Evolutionary conservation across 2,329 filamentous ascomycete species (phyloP).

Genomic region (Aspergillus transmontanensis): DNA sequence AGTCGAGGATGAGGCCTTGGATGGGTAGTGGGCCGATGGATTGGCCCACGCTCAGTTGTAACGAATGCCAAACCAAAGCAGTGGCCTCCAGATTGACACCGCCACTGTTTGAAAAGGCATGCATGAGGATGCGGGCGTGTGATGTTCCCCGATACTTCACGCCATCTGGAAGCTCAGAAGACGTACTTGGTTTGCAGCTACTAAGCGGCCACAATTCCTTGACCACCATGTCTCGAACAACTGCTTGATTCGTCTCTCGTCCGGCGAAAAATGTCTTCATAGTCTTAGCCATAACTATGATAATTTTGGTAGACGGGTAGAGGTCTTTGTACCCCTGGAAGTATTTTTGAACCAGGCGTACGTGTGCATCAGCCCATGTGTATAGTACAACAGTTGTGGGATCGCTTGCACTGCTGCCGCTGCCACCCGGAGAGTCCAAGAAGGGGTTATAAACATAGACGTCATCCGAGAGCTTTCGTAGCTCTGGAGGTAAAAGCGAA

Average conservation of each 20-base stretch:
- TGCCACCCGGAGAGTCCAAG: neutral
- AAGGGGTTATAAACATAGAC: conserved; percentile 5
- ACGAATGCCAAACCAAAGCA: neutral
- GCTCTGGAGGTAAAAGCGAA: neutral
- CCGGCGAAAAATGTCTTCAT: conserved; percentile 1
- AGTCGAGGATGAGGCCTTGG: conserved; percentile 7
- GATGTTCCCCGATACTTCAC: neutral
- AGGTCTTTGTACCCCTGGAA: neutral
- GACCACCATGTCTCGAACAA: neutral
- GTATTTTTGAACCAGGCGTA: conserved; percentile 7
- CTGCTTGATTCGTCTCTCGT: neutral
- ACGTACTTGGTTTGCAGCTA: neutral
- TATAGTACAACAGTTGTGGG: neutral
- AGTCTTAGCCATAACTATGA: conserved; percentile 1
- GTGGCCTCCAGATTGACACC: conserved; percentile 5
- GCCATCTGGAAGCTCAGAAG: neutral
- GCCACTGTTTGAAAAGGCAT: conserved; percentile 10
- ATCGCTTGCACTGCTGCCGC: neutral
- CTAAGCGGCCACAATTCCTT: neutral
- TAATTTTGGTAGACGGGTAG: conserved; percentile 3
- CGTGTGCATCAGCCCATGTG: conserved; percentile 6
- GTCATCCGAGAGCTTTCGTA: conserved; percentile 5
- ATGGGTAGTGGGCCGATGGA: neutral
- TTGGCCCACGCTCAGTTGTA: neutral
- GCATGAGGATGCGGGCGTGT: conserved; percentile 2